These are phyloP conservation scores for Trichothecium sympodiale DNA, from an alignment of 2,329 filamentous ascomycete species.

Conservation along the genomic window DNA sequence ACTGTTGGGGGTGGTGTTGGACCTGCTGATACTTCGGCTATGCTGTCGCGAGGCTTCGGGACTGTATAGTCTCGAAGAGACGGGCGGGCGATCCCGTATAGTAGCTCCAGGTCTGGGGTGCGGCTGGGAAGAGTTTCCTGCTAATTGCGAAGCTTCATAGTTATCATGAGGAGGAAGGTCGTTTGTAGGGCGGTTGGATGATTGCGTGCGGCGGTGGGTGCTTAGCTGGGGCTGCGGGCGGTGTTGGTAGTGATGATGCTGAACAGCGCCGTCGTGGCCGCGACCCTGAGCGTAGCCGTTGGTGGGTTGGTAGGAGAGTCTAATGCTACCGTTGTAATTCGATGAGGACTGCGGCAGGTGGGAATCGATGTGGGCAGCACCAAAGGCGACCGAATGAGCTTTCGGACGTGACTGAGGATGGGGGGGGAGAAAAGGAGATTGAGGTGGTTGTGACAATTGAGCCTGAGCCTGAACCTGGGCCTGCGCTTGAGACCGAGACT, in stretches of 20 bases:
- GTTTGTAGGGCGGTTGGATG: conserved; percentile 16
- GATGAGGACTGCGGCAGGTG: not conserved
- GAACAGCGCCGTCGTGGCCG: not conserved
- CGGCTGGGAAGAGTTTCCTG: conserved; percentile 40
- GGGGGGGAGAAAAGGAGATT: not conserved
- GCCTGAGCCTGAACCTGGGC: conserved; percentile 6
- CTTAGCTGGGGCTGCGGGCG: not conserved
- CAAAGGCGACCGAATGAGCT: not conserved
- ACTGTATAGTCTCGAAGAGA: conserved; percentile 42
- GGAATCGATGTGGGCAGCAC: conserved; percentile 1
- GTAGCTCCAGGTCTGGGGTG: conserved; percentile 32
- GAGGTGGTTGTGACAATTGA: conserved; percentile 4
- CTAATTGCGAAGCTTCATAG: conserved; percentile 60
- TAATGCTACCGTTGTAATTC: not conserved
- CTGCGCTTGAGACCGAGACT: conserved; percentile 4
- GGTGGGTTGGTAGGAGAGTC: not conserved
- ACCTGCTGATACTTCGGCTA: conserved; percentile 34
- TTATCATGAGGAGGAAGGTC: conserved; percentile 49
- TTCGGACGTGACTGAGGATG: conserved; percentile 1
- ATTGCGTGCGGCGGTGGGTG: conserved; percentile 4
- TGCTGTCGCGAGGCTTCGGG: conserved; percentile 28
- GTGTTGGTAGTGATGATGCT: not conserved
- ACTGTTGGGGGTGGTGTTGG: not conserved
- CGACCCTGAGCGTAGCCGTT: conserved; percentile 1
- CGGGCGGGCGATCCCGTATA: conserved; percentile 47